A percentile compares a stretch with the other conserved stretches of the same genome.
Conservation (phyloP, 2,329 filamentous ascomycete species). For the Fusarium concolor region DNA sequence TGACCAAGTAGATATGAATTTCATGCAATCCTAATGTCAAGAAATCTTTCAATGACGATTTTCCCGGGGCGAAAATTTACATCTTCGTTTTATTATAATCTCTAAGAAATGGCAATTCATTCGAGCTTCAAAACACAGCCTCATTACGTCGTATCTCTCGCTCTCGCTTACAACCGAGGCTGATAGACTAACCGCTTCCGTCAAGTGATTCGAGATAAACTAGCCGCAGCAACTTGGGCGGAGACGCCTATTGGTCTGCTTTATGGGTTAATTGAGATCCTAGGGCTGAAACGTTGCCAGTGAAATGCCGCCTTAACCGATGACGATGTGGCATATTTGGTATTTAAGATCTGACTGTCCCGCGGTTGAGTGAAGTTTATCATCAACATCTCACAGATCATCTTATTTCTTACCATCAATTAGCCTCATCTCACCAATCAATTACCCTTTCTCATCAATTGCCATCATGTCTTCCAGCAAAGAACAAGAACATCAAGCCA, state of each 20-base stretch:
- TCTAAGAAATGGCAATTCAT: neutral
- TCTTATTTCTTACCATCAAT: fast-evolving
- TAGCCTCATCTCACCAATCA: too few relatives aligned
- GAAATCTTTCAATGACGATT: too few relatives aligned
- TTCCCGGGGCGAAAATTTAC: too few relatives aligned
- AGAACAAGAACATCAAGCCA: constrained; percentile 29
- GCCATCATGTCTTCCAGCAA: constrained; percentile 24
- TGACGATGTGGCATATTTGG: constrained; percentile 28
- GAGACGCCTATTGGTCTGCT: constrained; percentile 9
- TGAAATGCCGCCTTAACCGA: constrained; percentile 27
- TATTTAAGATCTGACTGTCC: constrained; percentile 14
- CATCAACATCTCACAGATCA: neutral
- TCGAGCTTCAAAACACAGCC: constrained; percentile 7
- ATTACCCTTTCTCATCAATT: too few relatives aligned
- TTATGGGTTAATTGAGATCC: neutral
- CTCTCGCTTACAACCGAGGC: constrained; percentile 5
- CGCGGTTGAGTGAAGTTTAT: neutral
- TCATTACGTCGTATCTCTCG: neutral
- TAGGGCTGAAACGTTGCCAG: constrained; percentile 24
- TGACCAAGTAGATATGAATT: too few relatives aligned
- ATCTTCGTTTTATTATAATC: too few relatives aligned
- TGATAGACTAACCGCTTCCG: neutral
- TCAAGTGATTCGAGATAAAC: constrained; percentile 15
- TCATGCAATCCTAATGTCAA: too few relatives aligned
- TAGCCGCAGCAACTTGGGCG: neutral